Base-by-base conservation (phyloP, 768 basidiomycete genomes). In the Tricholoma bakamatsutake region DNA sequence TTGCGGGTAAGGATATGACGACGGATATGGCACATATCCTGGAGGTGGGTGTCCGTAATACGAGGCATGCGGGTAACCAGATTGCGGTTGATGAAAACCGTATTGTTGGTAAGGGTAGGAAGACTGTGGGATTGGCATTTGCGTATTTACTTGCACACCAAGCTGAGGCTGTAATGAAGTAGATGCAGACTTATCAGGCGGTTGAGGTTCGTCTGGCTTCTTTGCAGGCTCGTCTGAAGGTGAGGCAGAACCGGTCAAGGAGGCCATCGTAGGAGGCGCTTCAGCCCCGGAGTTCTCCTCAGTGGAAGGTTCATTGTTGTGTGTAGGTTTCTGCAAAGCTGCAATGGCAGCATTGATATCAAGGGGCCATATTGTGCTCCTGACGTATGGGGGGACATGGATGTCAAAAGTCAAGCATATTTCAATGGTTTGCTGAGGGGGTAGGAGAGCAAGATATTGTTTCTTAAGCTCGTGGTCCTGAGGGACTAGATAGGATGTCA, bases 341-440 rank as follows among this genome's bases (percentile, higher is more conserved):
- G 78, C 76, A 58, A 89, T 87, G 46, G 83, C 84, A 50, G 78
- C 80, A 55, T 79, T 78, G 53, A 91, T 75, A 65, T 90, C 85
- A 33, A 73, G 69, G 10, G 88, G 88, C 88, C 88, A 90, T 68
- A 90, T 71, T n/a, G 82, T 72, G 54, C 74, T 75, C 68, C 81
- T 84, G 52, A 87, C 66, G 58, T 85, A 84, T 37, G 78, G 71
- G 11, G 87, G 83, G 12, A 84, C 82, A 73, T 90, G 79, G 8
- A 81, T 66, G 62, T 90, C 86, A 62, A 88, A 84, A 35, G 78
- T 76, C 57, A 91, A 75, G 66, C 87, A 90, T 63, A 91, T 82
- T 61, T 90, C 89, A 65, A 91, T 88, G 64, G 91, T 78, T 70
- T 90, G 87, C 45, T 80, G 77, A 18, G 78, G 81, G 21, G 83